Evolutionary conservation across 768 basidiomycete species (phyloP), one percentile per base, ranked within the genome.

Genomic region (Tricholoma sp.): DNA sequence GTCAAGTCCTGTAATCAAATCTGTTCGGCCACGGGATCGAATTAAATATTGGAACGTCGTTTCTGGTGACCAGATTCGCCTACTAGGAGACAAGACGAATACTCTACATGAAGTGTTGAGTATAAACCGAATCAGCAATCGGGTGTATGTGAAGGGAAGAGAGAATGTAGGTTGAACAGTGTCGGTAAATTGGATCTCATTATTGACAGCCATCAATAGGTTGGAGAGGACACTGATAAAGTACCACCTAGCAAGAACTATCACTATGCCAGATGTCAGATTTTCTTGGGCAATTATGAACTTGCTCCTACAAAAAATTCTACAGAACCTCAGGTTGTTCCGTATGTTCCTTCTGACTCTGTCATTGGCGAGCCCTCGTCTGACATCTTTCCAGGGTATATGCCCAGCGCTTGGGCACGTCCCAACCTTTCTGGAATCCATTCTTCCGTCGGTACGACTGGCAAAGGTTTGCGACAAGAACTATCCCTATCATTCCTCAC

Each of bases 41-140:
- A 88, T 94, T 52, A 88, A 90, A 68, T 83, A 82, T 66, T 94
- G 91, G 91, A 94, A 93, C 65, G 80, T 94, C 58, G 86, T 91
- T 33, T 89, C 92, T 5, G 91, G 91, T 6, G 91, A 94, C 73
- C 81, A 79, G 53, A 82, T 94, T 64, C 81, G 86, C 50, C 59
- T 91, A 54, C 79, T 82, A 6, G 87, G 88, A 24, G 86, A 90
- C 68, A 74, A 76, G 58, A 75, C 76, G 28, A 80, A 77, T 41
- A 78, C 72, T 13, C 63, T 91, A 33, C 82, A 83, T 47, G 86
- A 91, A 65, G 89, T 94, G 34, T 70, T 83, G 57, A 83, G 80
- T 69, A 83, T 92, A 55, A 89, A 92, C 72, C 80, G 79, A 67
- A 74, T 88, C 59, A 83, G 80, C 66, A 92, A 91, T 68, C 79